Evolutionary conservation across 371 early-diverging fungal species (phyloP), one percentile per base, ranked within the genome.

Genomic region (Apophysomyces elegans): DNA sequence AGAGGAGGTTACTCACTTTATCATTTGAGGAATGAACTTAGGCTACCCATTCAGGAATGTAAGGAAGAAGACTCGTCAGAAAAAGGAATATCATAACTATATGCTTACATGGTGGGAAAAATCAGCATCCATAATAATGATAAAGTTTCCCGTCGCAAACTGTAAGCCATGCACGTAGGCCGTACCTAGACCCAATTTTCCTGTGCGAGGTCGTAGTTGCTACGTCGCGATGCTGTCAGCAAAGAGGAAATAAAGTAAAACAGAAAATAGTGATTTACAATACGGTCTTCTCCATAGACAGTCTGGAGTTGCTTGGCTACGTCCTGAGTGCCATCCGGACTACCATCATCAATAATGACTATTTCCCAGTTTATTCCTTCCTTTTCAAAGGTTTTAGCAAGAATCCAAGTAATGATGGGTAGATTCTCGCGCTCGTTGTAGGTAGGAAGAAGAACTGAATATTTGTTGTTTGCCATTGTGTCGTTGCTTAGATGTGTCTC

Each of bases 81-180:
- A 26, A 26, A 26, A 26, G 2, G 2, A 37, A 9, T 50, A n/a
- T 14, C 9, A 13, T 12, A 13, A 45, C 5, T 11, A 36, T 26
- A 26, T 43, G n/a, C 75, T 64, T 84, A 90, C 90, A 71, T 98
- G 99, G 77, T 99, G 99, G 26, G 99, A 98, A 87, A 99, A 95
- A 76, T 99, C 99, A 13, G 99, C 98, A 77, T 99, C 99, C 96
- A 99, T 93, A 69, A 99, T 97, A 63, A 99, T 90, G 37, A 99
- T 87, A 86, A 90, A 97, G 76, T 95, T 91, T 46, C 99, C 97
- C 8, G 92, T 95, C 13, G 97, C 96, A 74, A 91, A 89, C 75
- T 96, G 89, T 36, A 99, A 89, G 21, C 98, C 99, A 72, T 96
- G 92, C 32, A 96, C 90, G 74, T 99, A 99, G 16, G 99, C 99